Percentiles rank a stretch among this genome's conserved stretches.
Evolutionary conservation across 2,329 filamentous ascomycete genomes (phyloP).

Genomic region (Neurospora sp.): DNA sequence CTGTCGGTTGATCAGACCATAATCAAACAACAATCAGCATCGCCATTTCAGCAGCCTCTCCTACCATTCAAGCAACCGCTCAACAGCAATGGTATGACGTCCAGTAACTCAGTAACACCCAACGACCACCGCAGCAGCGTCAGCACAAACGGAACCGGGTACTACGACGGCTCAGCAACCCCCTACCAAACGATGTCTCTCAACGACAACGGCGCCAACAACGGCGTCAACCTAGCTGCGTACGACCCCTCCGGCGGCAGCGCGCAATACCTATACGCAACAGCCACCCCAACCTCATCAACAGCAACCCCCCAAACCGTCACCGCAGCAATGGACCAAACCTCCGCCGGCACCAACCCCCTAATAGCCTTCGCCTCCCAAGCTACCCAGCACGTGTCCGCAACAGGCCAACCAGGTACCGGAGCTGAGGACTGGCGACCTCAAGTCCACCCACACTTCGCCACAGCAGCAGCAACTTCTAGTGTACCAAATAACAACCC

Average conservation of each 20-base stretch:
- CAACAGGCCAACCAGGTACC: conserved; percentile 7
- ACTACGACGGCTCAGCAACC: conserved; percentile 13
- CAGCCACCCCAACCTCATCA: conserved; percentile 9
- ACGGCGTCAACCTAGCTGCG: conserved; percentile 1
- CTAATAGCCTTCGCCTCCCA: conserved; percentile 32
- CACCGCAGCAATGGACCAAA: conserved; percentile 13
- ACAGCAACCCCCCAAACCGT: conserved; percentile 7
- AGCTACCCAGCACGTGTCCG: conserved; percentile 23
- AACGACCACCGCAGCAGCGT: conserved; percentile 9
- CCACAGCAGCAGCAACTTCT: conserved; percentile 23
- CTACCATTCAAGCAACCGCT: conserved; percentile 3
- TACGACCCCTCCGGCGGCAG: conserved; percentile 9
- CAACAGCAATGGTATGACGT: neutral
- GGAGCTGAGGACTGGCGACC: conserved; percentile 12
- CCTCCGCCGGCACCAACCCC: conserved; percentile 22
- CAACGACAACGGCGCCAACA: conserved; percentile 9
- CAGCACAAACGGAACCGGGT: conserved; percentile 12
- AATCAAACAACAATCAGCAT: conserved; percentile 7
- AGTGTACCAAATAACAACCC: conserved; percentile 28
- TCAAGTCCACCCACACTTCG: neutral
- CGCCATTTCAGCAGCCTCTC: conserved; percentile 7
- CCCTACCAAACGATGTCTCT: conserved; percentile 13
- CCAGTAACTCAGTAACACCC: neutral
- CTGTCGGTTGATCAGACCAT: conserved; percentile 2
- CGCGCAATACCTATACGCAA: conserved; percentile 15